Conservation (phyloP, 2,329 filamentous ascomycete genomes). For the Cylindrodendrum hubeiense region DNA sequence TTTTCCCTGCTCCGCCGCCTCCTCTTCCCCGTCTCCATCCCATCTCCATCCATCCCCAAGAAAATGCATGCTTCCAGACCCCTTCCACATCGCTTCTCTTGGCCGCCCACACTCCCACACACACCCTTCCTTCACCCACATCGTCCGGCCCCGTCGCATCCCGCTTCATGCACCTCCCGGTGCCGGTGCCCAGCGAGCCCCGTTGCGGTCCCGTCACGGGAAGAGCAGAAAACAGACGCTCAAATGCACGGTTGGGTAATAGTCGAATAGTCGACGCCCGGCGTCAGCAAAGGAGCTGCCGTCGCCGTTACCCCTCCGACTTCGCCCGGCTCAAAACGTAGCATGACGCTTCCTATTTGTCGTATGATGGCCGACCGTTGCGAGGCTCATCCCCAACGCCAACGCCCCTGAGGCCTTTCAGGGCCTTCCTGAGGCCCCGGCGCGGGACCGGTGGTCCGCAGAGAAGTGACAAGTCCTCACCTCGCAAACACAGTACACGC, state of each 20-base stretch:
- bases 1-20: conserved; percentile 19
- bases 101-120: neutral
- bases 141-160: conserved; percentile 28
- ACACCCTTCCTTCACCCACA: conserved; percentile 23
- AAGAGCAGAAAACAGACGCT: conserved; percentile 33
- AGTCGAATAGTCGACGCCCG: conserved; percentile 31
- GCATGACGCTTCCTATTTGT: conserved; percentile 36
- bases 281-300: conserved; percentile 31
- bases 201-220: conserved; percentile 37
- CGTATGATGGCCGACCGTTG: conserved; percentile 38
- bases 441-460: conserved; percentile 24
- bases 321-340: conserved; percentile 38
- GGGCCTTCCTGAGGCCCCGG: conserved; percentile 24
- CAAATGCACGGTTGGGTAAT: conserved; percentile 41
- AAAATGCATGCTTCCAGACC: conserved; percentile 35
- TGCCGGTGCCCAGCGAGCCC: conserved; percentile 33
- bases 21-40: conserved; percentile 16
- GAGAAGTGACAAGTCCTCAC: neutral
- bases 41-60: conserved; percentile 24
- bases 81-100: conserved; percentile 29
- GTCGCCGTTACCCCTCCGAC: conserved; percentile 31
- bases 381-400: conserved; percentile 27
- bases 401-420: conserved; percentile 25
- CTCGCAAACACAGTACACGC: conserved; percentile 11
- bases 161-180: conserved; percentile 33